A percentile compares a stretch with the other conserved stretches of the same genome.
These are phyloP conservation scores for Colletotrichum sp. DNA, from an alignment of 2,329 filamentous ascomycete species.

Conservation along the genomic window DNA sequence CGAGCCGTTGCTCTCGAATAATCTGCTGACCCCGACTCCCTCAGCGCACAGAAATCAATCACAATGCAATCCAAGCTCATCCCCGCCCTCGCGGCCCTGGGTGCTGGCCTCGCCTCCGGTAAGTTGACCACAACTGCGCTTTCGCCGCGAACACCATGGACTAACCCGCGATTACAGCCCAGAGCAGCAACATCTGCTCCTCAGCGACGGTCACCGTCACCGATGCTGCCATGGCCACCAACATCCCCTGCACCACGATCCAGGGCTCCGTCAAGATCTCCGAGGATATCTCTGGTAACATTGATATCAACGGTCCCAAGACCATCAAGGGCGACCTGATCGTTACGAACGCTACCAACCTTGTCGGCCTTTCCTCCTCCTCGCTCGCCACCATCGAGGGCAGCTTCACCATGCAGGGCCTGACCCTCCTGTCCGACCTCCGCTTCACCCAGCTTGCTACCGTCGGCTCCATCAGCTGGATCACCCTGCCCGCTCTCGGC, in stretches of 20 bases:
- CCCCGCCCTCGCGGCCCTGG: slow-evolving; percentile 49
- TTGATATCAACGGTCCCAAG: slow-evolving; percentile 67
- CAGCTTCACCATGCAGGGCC: slow-evolving; percentile 70
- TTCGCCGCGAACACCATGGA: background rate
- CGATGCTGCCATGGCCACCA: slow-evolving; percentile 65
- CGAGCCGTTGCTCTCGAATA: background rate
- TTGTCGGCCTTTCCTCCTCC: slow-evolving; percentile 67
- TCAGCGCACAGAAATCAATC: slow-evolving; percentile 23
- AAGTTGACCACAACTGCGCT: slow-evolving; percentile 28
- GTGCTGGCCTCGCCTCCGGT: slow-evolving; percentile 47
- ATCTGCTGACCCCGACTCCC: background rate
- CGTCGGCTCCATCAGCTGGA: slow-evolving; percentile 73
- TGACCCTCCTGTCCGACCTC: slow-evolving; percentile 73
- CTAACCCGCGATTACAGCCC: slow-evolving; percentile 28
- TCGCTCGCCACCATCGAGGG: slow-evolving; percentile 71
- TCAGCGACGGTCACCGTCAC: slow-evolving; percentile 59
- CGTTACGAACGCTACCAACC: slow-evolving; percentile 61
- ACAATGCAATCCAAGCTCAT: slow-evolving; percentile 53
- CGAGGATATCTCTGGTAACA: slow-evolving; percentile 55
- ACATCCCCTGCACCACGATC: slow-evolving; percentile 72
- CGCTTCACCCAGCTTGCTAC: slow-evolving; percentile 67
- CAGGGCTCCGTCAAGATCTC: slow-evolving; percentile 72
- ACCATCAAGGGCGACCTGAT: slow-evolving; percentile 63
- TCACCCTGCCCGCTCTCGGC: slow-evolving; percentile 69
- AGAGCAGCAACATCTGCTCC: slow-evolving; percentile 31